Base-by-base conservation (phyloP, 129 eudicot genomes). In the Saposhnikovia divaricata region DNA sequence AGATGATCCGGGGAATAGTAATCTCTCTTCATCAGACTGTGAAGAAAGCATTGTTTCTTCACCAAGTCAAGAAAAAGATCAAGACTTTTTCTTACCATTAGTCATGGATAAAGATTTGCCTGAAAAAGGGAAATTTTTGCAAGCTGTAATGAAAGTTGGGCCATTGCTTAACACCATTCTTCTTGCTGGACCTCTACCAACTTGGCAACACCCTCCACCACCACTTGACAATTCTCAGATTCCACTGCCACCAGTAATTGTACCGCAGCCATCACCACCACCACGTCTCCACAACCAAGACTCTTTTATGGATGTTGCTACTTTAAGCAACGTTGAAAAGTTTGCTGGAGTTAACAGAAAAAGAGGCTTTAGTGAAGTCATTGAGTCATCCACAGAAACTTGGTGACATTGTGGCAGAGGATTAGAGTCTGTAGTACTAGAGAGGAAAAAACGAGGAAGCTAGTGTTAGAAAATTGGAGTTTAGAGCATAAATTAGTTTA, bases 131-230 rank as follows among this genome's bases (percentile, higher is more conserved):
- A 91, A 85, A 79, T 80, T 93, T 72, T 75, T 93, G 78, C 84
- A 93, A 74, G 98, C 98, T 23, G 96, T 94, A 48, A 86, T 90
- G 59, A 90, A 89, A 77, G 98, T 96, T 28, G 98, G 98, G 74
- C 98, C 97, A 27, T 88, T 94, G 34, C 85, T 94, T 5, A 93
- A 91, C 51, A 91, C 90, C 50, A 87, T 94, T 38, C 89, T 94
- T 45, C 79, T 94, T 39, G 96, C 97, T 47, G 98, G 98, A 63
- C 96, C 97, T 15, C 86, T 94, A 9, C 98, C 98, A 9, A 89
- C 85, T 84, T 94, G 98, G 98, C 88, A 95, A 76, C 93, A 90
- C 88, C 98, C 97, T 0, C 98, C 98, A 7, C 97, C 98, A 55
- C 87, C 92, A 23, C 73, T 94, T 23, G 96, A 90, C 79, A 44